Evolutionary conservation across 176 grass and related monocot genomes (phyloP), one percentile per base, ranked within the genome.

Genomic region (Carex kokanica): DNA sequence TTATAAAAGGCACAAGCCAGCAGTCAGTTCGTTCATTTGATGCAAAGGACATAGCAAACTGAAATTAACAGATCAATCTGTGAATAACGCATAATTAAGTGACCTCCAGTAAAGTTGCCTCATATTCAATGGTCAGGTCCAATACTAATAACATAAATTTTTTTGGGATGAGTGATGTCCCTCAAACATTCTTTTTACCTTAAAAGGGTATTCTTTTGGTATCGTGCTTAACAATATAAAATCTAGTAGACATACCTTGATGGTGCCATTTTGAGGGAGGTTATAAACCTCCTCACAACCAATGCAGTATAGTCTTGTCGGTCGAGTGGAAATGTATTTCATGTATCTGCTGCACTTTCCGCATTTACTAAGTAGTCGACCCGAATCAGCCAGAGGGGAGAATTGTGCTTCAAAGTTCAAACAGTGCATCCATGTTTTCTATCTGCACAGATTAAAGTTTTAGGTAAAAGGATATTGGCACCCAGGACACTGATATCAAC

Each of bases 391-490:
- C 79, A 98, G 87, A 60, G 95, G 95, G 83, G 95, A 94, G 90
- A 98, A 98, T 81, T 98, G 95, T 82, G 95, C 95, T 90, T 98
- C 95, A n/a, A n/a, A n/a, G n/a, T n/a, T n/a, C n/a, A 40, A 98
- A 98, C 49, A 98, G 87, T 66, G 90, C 87, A 93, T 98, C 95
- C 95, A 94, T 94, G 43, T 90, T 94, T 88, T 94, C 95, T 90
- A 98, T 94, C 95, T 98, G 87, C 86, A 94, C 77, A 75, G 24
- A 88, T 38, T 34, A 10, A 78, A 60, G 60, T 38, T 78, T 70
- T 87, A 90, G 80, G 72, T 29, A 84, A 89, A 49, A 75, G 17
- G 68, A 72, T 47, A 34, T 66, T 66, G 64, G 38, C 20, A 29
- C 20, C 52, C 23, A 51, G 16, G 17, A 74, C 4, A 8, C 41